A percentile compares a stretch with the other conserved stretches of the same genome.
Evolutionary conservation across 257 asterid species (phyloP).

Genomic region (Solanum stenotomum): DNA sequence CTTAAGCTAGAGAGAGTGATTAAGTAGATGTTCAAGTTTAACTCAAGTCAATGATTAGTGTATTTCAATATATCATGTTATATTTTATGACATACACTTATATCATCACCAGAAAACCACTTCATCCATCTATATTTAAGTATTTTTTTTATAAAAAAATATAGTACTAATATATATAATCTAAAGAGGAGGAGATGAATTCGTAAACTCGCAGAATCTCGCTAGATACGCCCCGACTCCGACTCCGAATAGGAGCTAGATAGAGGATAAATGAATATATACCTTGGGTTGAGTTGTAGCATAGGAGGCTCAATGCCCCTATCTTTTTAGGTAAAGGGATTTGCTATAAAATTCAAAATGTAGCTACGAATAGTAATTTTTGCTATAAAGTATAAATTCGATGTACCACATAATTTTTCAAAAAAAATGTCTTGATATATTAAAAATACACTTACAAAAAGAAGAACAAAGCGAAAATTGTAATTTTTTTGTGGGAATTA

Average conservation of each 20-base stretch:
- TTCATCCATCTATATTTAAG: too few species aligned
- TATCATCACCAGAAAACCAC: too few species aligned
- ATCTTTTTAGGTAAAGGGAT: too few species aligned
- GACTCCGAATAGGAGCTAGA: too few species aligned
- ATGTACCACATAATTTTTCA: not conserved
- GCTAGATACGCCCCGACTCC: rapidly evolving
- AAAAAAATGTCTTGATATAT: not conserved
- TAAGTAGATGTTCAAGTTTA: not conserved
- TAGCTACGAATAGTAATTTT: not conserved
- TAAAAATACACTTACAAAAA: not conserved
- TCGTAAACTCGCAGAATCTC: rapidly evolving
- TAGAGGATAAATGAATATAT: too few species aligned
- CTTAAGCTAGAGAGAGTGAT: not conserved
- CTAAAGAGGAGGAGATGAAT: too few species aligned
- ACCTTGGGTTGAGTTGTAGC: not conserved
- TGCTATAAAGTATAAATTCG: too few species aligned
- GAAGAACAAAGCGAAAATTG: not conserved
- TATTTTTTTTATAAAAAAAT: too few species aligned
- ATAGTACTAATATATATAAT: too few species aligned
- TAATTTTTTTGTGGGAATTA: not conserved
- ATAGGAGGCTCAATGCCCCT: not conserved
- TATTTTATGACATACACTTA: too few species aligned
- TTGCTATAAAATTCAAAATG: too few species aligned
- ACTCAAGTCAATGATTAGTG: not conserved
- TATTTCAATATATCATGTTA: too few species aligned